Conservation (phyloP, 2,329 filamentous ascomycete species). For the Fusarium domesticum region DNA sequence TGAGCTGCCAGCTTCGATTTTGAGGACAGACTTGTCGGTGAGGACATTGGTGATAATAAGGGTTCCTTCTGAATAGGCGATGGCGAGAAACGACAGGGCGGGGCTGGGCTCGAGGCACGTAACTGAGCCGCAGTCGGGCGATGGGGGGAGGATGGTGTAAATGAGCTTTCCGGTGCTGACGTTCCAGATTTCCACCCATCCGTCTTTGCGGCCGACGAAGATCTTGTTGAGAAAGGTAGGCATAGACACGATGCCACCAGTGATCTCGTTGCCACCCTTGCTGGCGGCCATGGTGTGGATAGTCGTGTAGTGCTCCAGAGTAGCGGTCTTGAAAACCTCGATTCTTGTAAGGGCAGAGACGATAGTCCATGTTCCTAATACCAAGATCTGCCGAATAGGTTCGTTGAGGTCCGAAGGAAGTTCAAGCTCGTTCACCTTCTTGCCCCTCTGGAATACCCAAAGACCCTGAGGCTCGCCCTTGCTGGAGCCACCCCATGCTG, state of each 20-base stretch:
- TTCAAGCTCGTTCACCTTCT: slow-evolving; percentile 73
- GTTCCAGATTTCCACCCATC: slow-evolving; percentile 96
- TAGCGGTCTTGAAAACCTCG: slow-evolving; percentile 84
- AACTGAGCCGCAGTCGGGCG: slow-evolving; percentile 71
- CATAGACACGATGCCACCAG: slow-evolving; percentile 79
- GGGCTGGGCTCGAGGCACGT: slow-evolving; percentile 83
- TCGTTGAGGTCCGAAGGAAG: slow-evolving; percentile 63
- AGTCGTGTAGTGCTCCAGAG: slow-evolving; percentile 86
- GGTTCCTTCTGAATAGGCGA: slow-evolving; percentile 79
- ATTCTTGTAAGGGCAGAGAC: slow-evolving; percentile 72
- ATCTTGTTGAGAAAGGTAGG: slow-evolving; percentile 96
- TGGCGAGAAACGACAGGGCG: slow-evolving; percentile 79
- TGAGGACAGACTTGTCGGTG: slow-evolving; percentile 69
- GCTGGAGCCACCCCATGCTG: slow-evolving; percentile 75
- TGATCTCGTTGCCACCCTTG: slow-evolving; percentile 65
- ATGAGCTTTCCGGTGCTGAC: slow-evolving; percentile 87
- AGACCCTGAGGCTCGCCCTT: slow-evolving; percentile 61
- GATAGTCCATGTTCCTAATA: slow-evolving; percentile 90
- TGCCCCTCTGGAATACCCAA: slow-evolving; percentile 91
- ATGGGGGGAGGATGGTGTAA: slow-evolving; percentile 80
- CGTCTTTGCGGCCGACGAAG: slow-evolving; percentile 82
- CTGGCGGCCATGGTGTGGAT: slow-evolving; percentile 58
- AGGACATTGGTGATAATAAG: slow-evolving; percentile 80
- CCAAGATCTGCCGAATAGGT: slow-evolving; percentile 71
- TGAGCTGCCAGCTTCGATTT: slow-evolving; percentile 63